A percentile compares a stretch with the other conserved stretches of the same genome.
Conservation (phyloP, 2,329 filamentous ascomycete genomes). For the Aspergillus fijiensis region DNA sequence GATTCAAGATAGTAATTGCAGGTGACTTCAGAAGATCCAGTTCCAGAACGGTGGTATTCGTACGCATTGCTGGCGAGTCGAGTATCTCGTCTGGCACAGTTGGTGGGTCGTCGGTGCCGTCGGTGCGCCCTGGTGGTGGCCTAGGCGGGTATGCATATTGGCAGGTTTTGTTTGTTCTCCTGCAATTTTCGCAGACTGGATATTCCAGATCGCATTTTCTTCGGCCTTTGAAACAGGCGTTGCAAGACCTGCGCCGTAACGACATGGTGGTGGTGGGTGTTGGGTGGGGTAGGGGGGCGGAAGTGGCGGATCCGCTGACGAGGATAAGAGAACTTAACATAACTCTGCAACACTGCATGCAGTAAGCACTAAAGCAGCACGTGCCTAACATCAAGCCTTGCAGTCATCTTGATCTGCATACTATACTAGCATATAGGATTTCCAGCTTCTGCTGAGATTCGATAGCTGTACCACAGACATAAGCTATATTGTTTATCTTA, state of each 20-base stretch:
- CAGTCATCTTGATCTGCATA: too few relatives aligned
- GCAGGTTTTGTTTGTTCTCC: conserved; percentile 1
- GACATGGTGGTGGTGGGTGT: neutral
- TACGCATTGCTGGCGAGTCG: neutral
- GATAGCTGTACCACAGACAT: too few relatives aligned
- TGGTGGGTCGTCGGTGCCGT: neutral
- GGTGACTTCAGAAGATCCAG: neutral
- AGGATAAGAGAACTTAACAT: too few relatives aligned
- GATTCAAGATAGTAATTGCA: neutral
- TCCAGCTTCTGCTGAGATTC: too few relatives aligned
- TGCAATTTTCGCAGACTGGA: conserved; percentile 2
- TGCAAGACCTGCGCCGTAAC: conserved; percentile 6
- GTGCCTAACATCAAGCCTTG: too few relatives aligned
- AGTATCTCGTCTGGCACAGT: neutral
- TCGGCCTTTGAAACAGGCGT: conserved; percentile 6
- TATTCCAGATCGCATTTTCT: conserved; percentile 5
- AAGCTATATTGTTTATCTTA: too few relatives aligned
- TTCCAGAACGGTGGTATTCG: neutral
- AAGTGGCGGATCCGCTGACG: neutral
- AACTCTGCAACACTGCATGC: too few relatives aligned
- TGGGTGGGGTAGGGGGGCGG: neutral
- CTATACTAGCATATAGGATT: too few relatives aligned
- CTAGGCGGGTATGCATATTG: conserved; percentile 5
- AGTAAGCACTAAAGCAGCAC: too few relatives aligned
- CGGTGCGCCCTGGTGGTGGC: too few relatives aligned